A percentile compares a stretch with the other conserved stretches of the same genome.
These are phyloP conservation scores for Fusarium nodosum DNA, from an alignment of 2,329 filamentous ascomycete species.

Conservation along the genomic window DNA sequence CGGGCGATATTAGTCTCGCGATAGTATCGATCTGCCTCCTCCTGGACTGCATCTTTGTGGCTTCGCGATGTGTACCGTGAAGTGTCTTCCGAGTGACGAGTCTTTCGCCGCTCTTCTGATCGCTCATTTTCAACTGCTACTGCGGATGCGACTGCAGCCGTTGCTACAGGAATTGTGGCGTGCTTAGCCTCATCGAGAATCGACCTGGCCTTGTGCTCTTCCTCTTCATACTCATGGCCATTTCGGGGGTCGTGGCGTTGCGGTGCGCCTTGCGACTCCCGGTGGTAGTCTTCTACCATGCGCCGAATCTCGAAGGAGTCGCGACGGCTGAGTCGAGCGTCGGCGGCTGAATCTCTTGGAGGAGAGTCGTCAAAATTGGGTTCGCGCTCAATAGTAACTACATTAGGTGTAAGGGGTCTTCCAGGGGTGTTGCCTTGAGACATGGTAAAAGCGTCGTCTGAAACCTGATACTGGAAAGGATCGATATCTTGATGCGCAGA, in stretches of 20 bases:
- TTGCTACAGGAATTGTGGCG: constrained; percentile 63
- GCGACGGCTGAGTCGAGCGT: constrained; percentile 62
- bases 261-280: constrained; percentile 37
- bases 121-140: constrained; percentile 60
- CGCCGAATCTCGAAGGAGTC: constrained; percentile 64
- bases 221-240: constrained; percentile 53
- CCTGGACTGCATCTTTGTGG: constrained; percentile 63
- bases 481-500: constrained; percentile 58
- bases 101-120: constrained; percentile 52
- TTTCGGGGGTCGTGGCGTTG: constrained; percentile 41
- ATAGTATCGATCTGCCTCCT: constrained; percentile 70
- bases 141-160: constrained; percentile 62
- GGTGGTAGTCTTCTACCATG: constrained; percentile 52
- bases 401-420: constrained; percentile 62
- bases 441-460: constrained; percentile 65
- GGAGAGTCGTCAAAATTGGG: constrained; percentile 62
- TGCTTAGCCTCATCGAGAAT: constrained; percentile 63
- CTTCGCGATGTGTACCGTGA: constrained; percentile 53
- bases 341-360: constrained; percentile 45
- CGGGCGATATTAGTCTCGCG: constrained; percentile 68
- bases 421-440: constrained; percentile 57
- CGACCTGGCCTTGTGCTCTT: constrained; percentile 60
- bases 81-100: constrained; percentile 53
- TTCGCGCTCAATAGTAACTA: constrained; percentile 68
- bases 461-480: constrained; percentile 71